Percentiles rank a stretch among this genome's conserved stretches.
Evolutionary conservation across 495 filamentous ascomycete species (phyloP).

Genomic region (Parmelia sp.): DNA sequence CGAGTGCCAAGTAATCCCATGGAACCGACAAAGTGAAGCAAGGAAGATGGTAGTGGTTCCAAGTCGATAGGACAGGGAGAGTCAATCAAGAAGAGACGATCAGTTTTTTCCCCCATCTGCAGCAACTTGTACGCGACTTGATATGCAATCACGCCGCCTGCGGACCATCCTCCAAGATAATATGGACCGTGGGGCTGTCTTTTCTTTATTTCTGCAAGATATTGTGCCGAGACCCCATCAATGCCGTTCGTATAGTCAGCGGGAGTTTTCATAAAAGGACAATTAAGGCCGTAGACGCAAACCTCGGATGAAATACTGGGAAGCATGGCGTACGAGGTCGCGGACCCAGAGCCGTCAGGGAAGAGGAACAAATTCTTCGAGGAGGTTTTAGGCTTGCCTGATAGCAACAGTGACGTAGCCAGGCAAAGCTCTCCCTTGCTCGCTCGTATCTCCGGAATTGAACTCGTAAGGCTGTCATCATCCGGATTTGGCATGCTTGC

Average conservation of each 20-base stretch:
- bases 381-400: slow-evolving; percentile 48
- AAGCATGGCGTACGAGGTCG: slow-evolving; percentile 56
- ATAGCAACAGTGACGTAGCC: slow-evolving; percentile 48
- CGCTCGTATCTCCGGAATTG: background rate
- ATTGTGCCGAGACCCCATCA: slow-evolving; percentile 48
- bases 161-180: slow-evolving; percentile 68
- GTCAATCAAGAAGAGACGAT: slow-evolving; percentile 72
- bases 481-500: background rate
- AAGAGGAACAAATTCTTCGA: slow-evolving; percentile 65
- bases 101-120: slow-evolving; percentile 54
- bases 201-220: slow-evolving; percentile 59
- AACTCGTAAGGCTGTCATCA: background rate
- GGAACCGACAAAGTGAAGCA: slow-evolving; percentile 69
- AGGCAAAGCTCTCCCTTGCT: slow-evolving; percentile 22
- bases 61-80: slow-evolving; percentile 69
- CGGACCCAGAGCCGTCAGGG: slow-evolving; percentile 70
- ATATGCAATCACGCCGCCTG: slow-evolving; percentile 81
- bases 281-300: slow-evolving; percentile 55
- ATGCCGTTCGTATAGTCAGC: slow-evolving; percentile 49
- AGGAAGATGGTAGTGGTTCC: slow-evolving; percentile 64
- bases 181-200: slow-evolving; percentile 68
- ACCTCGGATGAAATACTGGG: slow-evolving; percentile 38
- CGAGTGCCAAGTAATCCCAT: slow-evolving; percentile 70
- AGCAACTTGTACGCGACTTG: slow-evolving; percentile 65
- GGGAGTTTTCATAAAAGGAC: slow-evolving; percentile 54